These are phyloP conservation scores for Pythium phragmitis DNA, from an alignment of 352 stramenopile genomes.

Conservation along the genomic window DNA sequence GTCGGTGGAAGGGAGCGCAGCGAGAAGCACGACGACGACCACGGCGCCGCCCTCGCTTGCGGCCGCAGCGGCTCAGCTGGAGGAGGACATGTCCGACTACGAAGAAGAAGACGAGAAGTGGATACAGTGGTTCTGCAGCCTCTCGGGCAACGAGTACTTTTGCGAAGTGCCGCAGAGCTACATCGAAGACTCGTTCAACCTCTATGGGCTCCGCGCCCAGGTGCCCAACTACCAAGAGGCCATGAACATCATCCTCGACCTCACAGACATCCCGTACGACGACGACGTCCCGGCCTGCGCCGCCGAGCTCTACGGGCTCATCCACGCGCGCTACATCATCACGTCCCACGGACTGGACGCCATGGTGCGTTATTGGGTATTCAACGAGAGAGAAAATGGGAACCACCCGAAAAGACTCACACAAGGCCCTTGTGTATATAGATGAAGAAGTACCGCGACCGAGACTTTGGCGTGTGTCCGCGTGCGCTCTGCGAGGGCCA, in stretches of 20 bases:
- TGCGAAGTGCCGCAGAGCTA: slow-evolving; percentile 91
- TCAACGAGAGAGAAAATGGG: too few species aligned
- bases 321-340: slow-evolving; percentile 90
- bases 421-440: slow-evolving; percentile 16
- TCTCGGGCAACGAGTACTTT: slow-evolving; percentile 92
- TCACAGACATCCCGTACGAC: slow-evolving; percentile 90
- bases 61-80: slow-evolving; percentile 25
- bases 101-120: slow-evolving; percentile 92
- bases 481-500: slow-evolving; percentile 83
- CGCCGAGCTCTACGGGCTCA: slow-evolving; percentile 88
- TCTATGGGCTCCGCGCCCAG: slow-evolving; percentile 89
- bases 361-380: slow-evolving; percentile 48
- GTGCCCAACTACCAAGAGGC: slow-evolving; percentile 90
- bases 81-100: slow-evolving; percentile 83
- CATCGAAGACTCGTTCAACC: slow-evolving; percentile 94
- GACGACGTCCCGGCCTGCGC: slow-evolving; percentile 85
- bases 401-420: background rate
- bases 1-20: slow-evolving; percentile 16
- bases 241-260: slow-evolving; percentile 92
- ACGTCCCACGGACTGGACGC: slow-evolving; percentile 84
- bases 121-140: slow-evolving; percentile 92
- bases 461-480: slow-evolving; percentile 86
- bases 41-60: slow-evolving; percentile 21
- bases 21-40: slow-evolving; percentile 14
- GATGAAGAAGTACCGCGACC: slow-evolving; percentile 90